Conservation (phyloP, 345 rosid genomes). For the Durio zibethinus region DNA sequence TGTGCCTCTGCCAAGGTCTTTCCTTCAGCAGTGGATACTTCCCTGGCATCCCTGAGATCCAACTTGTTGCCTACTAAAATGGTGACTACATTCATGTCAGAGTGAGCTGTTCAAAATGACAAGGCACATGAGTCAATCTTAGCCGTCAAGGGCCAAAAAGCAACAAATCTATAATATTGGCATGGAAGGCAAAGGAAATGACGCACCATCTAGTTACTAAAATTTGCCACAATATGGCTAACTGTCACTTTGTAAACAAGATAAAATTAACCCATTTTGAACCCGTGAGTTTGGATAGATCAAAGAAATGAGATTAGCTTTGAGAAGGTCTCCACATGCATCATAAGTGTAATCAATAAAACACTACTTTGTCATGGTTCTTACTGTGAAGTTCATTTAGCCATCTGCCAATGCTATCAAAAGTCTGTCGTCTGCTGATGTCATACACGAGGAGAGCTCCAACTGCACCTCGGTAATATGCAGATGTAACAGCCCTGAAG, state of each 20-base stretch:
- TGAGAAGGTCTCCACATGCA: neutral
- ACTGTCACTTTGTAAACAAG: neutral
- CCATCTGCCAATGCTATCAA: slow-evolving; percentile 90
- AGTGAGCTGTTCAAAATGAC: slow-evolving; percentile 65
- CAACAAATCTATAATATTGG: neutral
- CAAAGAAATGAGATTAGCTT: neutral
- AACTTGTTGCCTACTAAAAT: slow-evolving; percentile 90
- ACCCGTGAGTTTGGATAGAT: neutral
- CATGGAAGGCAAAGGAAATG: neutral
- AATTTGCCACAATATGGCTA: neutral
- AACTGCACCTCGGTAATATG: slow-evolving; percentile 95
- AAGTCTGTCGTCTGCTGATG: slow-evolving; percentile 87
- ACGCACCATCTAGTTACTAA: neutral
- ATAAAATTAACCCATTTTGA: neutral
- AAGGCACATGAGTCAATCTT: slow-evolving; percentile 17
- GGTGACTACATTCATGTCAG: slow-evolving; percentile 97
- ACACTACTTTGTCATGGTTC: slow-evolving; percentile 16
- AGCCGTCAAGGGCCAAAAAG: neutral
- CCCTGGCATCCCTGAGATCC: slow-evolving; percentile 89
- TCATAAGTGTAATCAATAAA: neutral
- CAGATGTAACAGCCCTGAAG: slow-evolving; percentile 95
- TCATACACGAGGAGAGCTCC: slow-evolving; percentile 97
- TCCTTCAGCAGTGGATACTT: slow-evolving; percentile 82
- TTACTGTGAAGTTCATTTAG: slow-evolving; percentile 97
- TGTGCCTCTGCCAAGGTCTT: slow-evolving; percentile 83